Conservation (phyloP, 345 rosid species). For the Triadica sebifera region DNA sequence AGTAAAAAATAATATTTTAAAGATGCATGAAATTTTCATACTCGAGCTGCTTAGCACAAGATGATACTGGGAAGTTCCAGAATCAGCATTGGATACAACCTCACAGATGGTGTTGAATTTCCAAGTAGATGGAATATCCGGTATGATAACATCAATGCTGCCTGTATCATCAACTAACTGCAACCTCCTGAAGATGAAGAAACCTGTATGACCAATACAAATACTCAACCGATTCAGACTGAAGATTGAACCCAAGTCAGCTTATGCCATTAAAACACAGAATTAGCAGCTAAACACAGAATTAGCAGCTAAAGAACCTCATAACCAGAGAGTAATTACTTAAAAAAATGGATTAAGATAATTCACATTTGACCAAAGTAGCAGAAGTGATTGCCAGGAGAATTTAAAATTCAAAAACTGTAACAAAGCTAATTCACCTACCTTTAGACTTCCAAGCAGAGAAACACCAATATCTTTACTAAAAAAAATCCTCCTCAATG, state of each 20-base stretch:
- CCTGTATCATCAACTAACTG: slow-evolving; percentile 74
- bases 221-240: slow-evolving; percentile 5
- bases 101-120: slow-evolving; percentile 45
- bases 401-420: not conserved
- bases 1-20: not conserved
- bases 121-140: slow-evolving; percentile 65
- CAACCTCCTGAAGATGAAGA: slow-evolving; percentile 62
- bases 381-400: not conserved
- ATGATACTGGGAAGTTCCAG: slow-evolving; percentile 14
- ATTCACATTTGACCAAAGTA: slow-evolving; percentile 10
- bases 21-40: not conserved
- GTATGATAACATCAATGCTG: slow-evolving; percentile 61
- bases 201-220: slow-evolving; percentile 38
- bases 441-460: slow-evolving; percentile 77
- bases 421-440: slow-evolving; percentile 24
- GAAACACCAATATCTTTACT: slow-evolving; percentile 52
- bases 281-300: no score
- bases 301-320: no score
- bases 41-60: slow-evolving; percentile 22
- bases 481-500: slow-evolving; percentile 46
- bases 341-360: not conserved
- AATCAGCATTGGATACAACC: slow-evolving; percentile 40
- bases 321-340: not conserved
- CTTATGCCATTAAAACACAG: not conserved
- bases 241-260: slow-evolving; percentile 8